phyloP scores from a whole-genome alignment of 768 basidiomycete genomes.

The Tulasnella sp. region DNA sequence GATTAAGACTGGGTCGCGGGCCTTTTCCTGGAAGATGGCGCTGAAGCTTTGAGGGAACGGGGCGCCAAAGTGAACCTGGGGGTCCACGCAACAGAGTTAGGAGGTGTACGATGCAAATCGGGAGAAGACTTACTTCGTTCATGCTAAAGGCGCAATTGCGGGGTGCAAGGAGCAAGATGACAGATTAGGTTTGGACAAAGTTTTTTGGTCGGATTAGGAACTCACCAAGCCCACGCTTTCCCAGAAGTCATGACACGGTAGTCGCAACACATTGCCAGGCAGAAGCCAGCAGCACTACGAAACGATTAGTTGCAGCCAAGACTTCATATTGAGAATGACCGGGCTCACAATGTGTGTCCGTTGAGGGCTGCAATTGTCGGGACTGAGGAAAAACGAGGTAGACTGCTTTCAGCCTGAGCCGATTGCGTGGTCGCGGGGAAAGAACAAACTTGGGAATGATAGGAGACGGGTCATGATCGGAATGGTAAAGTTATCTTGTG shows the following conservation, averaged over 20 bases:
- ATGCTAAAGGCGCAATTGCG: slow-evolving; percentile 40
- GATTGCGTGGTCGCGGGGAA: background rate
- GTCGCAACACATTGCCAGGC: slow-evolving; percentile 50
- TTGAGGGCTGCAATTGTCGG: slow-evolving; percentile 59
- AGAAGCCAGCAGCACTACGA: slow-evolving; percentile 47
- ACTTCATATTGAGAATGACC: slow-evolving; percentile 36
- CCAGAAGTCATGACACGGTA: slow-evolving; percentile 45
- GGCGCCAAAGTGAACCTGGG: slow-evolving; percentile 46
- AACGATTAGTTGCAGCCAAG: background rate
- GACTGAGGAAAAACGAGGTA: slow-evolving; percentile 51
- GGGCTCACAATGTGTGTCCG: slow-evolving; percentile 63
- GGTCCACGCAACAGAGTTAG: slow-evolving; percentile 15
- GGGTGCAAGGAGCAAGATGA: slow-evolving; percentile 3
- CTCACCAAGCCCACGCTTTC: slow-evolving; percentile 45
- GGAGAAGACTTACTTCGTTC: slow-evolving; percentile 45
- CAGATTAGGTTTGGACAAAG: slow-evolving; percentile 22
- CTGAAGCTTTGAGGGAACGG: slow-evolving; percentile 47
- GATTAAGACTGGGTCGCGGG: slow-evolving; percentile 42
- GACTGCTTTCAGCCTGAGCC: background rate
- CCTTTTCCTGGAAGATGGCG: slow-evolving; percentile 43
- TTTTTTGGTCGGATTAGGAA: background rate
- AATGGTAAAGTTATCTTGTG: slow-evolving; percentile 65
- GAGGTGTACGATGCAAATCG: slow-evolving; percentile 7
- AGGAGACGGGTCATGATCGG: slow-evolving; percentile 71
- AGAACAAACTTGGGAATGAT: slow-evolving; percentile 69